Base-by-base conservation (phyloP, 352 stramenopile species). In the Phytophthora pluvialis region DNA sequence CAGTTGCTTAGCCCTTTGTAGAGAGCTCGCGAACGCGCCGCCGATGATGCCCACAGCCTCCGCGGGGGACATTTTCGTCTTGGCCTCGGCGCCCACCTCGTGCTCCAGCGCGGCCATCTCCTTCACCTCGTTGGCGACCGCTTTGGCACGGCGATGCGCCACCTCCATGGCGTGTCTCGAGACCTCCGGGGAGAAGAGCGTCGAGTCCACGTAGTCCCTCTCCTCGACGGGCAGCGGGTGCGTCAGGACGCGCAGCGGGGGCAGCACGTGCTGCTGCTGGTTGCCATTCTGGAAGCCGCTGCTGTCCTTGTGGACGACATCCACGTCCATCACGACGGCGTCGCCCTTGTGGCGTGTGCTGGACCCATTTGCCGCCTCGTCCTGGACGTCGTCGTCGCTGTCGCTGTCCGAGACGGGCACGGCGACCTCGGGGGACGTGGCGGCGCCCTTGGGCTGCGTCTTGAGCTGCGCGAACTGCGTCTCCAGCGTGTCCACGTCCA, bases 161-260 rank as follows among this genome's bases (percentile, higher is more conserved):
- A 94, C 75, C 31, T 95, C 88, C 63, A 95, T 88, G 9, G 86
- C 85, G 44, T 93, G 86, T 21, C 88, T 76, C 7, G 88, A 95
- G 3, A 94, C 75, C 21, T 95, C 88, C 0, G 88, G 82, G 1
- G 86, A 94, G 60, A 95, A 95, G 5, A 95, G 68, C 32, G 78
- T 89, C 49, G 81, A 67, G 72, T 95, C 83, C 9, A 94, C 84
- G 42, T 92, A 93, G 51, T 93, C 86, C 36, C 70, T 63, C 21
- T 93, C 80, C 31, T 78, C 73, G 12, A 72, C 32, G 1, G 72
- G 51, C 9, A 85, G 35, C 31, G 74, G 77, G 43, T 72, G 69
- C 13, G 73, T 67, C 18, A 72, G 43, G 1, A 86, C 69, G 10
- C 77, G 77, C 39, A 89, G 57, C 10, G 77, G 77, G 5, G 80